A percentile compares a stretch with the other conserved stretches of the same genome.
These are phyloP conservation scores for Russula sp. DNA, from an alignment of 768 basidiomycete genomes.

Conservation along the genomic window DNA sequence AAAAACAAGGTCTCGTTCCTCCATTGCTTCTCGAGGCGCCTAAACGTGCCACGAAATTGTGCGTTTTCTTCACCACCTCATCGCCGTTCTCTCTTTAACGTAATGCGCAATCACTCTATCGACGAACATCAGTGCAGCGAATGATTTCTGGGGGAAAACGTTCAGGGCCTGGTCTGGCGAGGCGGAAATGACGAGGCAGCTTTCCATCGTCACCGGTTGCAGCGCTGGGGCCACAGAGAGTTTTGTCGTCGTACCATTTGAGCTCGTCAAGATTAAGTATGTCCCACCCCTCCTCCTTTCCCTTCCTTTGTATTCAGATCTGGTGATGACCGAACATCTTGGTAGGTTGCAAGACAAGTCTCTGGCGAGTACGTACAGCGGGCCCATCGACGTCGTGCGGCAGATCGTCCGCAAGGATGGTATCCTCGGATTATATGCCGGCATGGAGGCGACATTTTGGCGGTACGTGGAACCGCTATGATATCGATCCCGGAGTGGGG, in stretches of 20 bases:
- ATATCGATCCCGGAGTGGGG: background rate
- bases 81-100: conserved; percentile 7
- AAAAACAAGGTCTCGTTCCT: conserved; percentile 85
- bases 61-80: conserved; percentile 25
- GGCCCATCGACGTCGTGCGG: conserved; percentile 86
- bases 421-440: conserved; percentile 77
- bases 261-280: conserved; percentile 85
- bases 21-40: conserved; percentile 94
- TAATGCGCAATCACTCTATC: background rate
- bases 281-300: conserved; percentile 6
- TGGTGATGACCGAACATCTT: background rate
- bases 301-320: background rate
- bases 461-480: conserved; percentile 40
- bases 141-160: conserved; percentile 94
- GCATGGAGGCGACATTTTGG: conserved; percentile 99
- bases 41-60: conserved; percentile 97
- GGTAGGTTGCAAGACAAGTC: conserved; percentile 83
- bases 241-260: conserved; percentile 93
- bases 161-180: conserved; percentile 57
- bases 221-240: conserved; percentile 95
- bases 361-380: conserved; percentile 63
- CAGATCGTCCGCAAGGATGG: conserved; percentile 75
- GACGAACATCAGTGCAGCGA: conserved; percentile 44
- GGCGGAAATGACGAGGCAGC: conserved; percentile 75
- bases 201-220: conserved; percentile 90